Evolutionary conservation across 768 basidiomycete genomes (phyloP).

Genomic region (Leccinum fibrillosum): DNA sequence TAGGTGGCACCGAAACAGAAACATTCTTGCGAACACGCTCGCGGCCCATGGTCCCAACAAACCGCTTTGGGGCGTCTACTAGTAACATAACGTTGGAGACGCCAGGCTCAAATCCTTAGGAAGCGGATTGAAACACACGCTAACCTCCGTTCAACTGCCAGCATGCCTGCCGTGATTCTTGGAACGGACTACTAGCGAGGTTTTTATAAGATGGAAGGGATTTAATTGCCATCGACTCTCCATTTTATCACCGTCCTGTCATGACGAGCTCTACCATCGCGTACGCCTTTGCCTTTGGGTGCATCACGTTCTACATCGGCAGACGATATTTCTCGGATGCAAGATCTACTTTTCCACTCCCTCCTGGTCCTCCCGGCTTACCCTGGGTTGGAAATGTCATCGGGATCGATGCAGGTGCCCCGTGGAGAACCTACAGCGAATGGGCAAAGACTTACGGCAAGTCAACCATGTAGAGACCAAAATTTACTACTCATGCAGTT

Average conservation of each 20-base stretch:
- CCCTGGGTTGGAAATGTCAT: constrained; percentile 9
- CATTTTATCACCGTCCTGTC: not conserved
- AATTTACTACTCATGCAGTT: not conserved
- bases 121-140: not conserved
- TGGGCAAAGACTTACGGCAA: constrained; percentile 9
- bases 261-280: not conserved
- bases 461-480: not conserved
- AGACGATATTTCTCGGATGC: not conserved
- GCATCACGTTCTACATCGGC: not conserved
- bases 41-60: no score
- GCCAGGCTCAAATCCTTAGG: not conserved
- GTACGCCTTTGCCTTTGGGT: not conserved
- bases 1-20: no score
- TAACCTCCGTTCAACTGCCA: not conserved
- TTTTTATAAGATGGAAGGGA: not conserved
- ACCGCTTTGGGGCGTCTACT: no score
- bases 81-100: not conserved
- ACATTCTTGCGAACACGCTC: no score
- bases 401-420: not conserved
- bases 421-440: constrained; percentile 8
- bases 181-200: not conserved
- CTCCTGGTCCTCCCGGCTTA: constrained; percentile 7
- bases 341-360: not conserved
- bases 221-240: not conserved
- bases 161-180: not conserved